A percentile compares a stretch with the other conserved stretches of the same genome.
Conservation (phyloP, 805 yeast species). For the Candida montana region DNA sequence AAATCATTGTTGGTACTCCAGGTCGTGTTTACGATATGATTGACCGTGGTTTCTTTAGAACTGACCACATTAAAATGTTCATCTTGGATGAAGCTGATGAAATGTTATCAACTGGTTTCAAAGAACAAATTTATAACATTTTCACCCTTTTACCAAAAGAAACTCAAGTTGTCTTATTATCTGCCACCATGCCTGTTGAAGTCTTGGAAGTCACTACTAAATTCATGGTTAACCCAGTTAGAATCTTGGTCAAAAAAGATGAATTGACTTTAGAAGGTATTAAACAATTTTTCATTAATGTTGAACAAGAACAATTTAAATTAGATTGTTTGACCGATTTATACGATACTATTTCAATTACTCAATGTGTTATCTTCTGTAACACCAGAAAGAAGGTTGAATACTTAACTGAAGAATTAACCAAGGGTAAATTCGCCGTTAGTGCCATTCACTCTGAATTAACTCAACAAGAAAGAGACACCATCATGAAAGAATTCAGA, state of each 20-base stretch:
- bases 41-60: conserved; percentile 68
- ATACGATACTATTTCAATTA: conserved; percentile 90
- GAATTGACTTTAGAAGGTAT: conserved; percentile 93
- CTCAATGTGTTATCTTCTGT: conserved; percentile 97
- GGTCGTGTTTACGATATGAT: conserved; percentile 93
- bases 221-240: conserved; percentile 90
- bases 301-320: conserved; percentile 90
- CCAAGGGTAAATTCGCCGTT: conserved; percentile 80
- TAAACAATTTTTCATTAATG: conserved; percentile 84
- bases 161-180: conserved; percentile 87
- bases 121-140: conserved; percentile 90
- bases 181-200: conserved; percentile 91
- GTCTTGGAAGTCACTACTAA: conserved; percentile 88
- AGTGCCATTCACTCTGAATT: conserved; percentile 96
- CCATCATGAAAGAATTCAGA: conserved; percentile 93
- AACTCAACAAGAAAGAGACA: conserved; percentile 91
- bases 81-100: conserved; percentile 97
- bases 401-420: conserved; percentile 77
- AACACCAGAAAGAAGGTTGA: conserved; percentile 95
- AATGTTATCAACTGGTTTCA: conserved; percentile 86
- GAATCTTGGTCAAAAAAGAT: conserved; percentile 90
- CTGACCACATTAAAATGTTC: conserved; percentile 78
- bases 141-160: conserved; percentile 78
- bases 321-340: conserved; percentile 91
- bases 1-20: conserved; percentile 94